Percentiles rank a stretch among this genome's conserved stretches.
These are phyloP conservation scores for Tuber calosporum DNA, from an alignment of 495 filamentous ascomycete genomes.

Conservation along the genomic window DNA sequence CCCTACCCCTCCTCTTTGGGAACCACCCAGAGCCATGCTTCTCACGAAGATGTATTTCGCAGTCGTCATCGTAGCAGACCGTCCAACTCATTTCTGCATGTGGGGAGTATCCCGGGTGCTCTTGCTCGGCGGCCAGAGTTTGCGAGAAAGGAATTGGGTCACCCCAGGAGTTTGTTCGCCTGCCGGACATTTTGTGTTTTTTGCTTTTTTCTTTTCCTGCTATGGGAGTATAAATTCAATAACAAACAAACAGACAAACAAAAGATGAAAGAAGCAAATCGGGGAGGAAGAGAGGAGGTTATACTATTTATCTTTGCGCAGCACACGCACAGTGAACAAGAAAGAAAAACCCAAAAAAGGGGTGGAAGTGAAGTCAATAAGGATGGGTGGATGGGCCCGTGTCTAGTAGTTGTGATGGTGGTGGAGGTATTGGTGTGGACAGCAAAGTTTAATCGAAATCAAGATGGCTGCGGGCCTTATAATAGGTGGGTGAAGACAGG, in stretches of 20 bases:
- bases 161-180: neutral
- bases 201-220: neutral
- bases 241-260: neutral
- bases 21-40: slow-evolving; percentile 21
- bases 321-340: too few species aligned
- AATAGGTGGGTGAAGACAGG: neutral
- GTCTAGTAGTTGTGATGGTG: neutral
- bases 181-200: neutral
- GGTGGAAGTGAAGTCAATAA: neutral
- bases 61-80: slow-evolving; percentile 28
- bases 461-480: neutral
- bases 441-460: neutral
- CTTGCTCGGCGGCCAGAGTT: neutral
- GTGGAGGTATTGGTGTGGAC: neutral
- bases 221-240: neutral
- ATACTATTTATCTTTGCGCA: neutral
- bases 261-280: neutral
- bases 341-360: neutral
- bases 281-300: neutral
- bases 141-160: neutral
- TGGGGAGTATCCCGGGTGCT: neutral
- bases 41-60: slow-evolving; percentile 21
- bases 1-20: neutral
- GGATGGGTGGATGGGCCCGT: neutral
- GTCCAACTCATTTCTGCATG: slow-evolving; percentile 27